A percentile compares a stretch with the other conserved stretches of the same genome.
Evolutionary conservation across 2,329 filamentous ascomycete genomes (phyloP).

Genomic region (Rhytidhysteron rufulum): DNA sequence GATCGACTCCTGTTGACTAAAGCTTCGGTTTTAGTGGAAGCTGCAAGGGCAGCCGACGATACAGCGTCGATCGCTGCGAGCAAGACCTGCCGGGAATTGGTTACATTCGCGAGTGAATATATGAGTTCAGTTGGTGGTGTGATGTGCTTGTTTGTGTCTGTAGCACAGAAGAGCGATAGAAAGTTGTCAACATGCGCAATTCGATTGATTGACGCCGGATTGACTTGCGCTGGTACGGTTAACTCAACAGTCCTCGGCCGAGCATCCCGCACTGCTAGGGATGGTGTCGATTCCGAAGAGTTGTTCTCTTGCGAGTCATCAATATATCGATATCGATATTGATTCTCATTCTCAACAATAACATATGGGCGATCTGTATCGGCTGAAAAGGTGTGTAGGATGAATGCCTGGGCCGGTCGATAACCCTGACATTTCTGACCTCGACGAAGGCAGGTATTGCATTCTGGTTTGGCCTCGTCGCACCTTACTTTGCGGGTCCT

Average conservation of each 20-base stretch:
- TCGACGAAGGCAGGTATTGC: slow-evolving; percentile 28
- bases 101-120: slow-evolving; percentile 26
- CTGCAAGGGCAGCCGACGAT: slow-evolving; percentile 31
- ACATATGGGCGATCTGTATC: slow-evolving; percentile 23
- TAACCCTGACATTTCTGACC: slow-evolving; percentile 35
- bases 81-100: slow-evolving; percentile 27
- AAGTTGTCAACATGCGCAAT: slow-evolving; percentile 32
- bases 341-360: slow-evolving; percentile 32
- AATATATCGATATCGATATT: slow-evolving; percentile 30
- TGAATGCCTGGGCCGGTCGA: slow-evolving; percentile 30
- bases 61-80: slow-evolving; percentile 30
- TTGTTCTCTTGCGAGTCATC: slow-evolving; percentile 1
- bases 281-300: slow-evolving; percentile 12
- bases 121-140: slow-evolving; percentile 34
- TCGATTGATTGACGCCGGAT: slow-evolving; percentile 30
- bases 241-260: background rate
- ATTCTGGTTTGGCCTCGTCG: slow-evolving; percentile 33
- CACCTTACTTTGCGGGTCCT: slow-evolving; percentile 35
- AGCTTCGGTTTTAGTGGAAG: slow-evolving; percentile 23
- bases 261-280: slow-evolving; percentile 7
- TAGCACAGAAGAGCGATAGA: slow-evolving; percentile 28
- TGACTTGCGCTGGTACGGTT: slow-evolving; percentile 26
- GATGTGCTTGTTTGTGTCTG: slow-evolving; percentile 21
- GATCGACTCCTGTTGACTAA: slow-evolving; percentile 32
- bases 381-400: slow-evolving; percentile 30